Evolutionary conservation across 768 basidiomycete species (phyloP), one percentile per base, ranked within the genome.

Genomic region (Melanogaster broomeanus): DNA sequence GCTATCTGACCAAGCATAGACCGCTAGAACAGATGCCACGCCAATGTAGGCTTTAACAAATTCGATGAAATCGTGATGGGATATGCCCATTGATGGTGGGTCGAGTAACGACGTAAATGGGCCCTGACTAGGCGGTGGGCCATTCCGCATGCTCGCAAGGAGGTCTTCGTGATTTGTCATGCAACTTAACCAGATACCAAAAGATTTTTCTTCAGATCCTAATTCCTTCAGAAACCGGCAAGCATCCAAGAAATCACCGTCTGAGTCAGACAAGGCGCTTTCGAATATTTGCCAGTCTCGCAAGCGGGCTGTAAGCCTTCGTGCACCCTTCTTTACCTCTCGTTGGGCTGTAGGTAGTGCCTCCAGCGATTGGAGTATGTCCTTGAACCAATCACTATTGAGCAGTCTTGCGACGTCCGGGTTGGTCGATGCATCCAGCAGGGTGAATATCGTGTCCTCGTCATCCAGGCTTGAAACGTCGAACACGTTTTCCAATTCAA

Each of bases 1-100:
- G 63, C 87, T 88, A 59, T 91, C 90, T 12, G 89, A 81, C 86
- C 88, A 93, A 3, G 87, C 85, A 61, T 85, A 85, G 30, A 87
- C 85, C 2, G 83, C 83, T 13, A 92, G 68, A 13, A 89, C 81
- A 45, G 77, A 75, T 3, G 83, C 76, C 8, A 90, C 76, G 2
- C 90, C 90, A 42, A 90, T 69, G 54, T 80, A 83, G 0, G 85
- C 85, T 51, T 85, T 77, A 10, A 87, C 72, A 53, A 88, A 85
- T 1, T 75, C 69, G 16, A 89, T 65, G 55, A 90, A 87, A 41
- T 84, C 82, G 24, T 75, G 75, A 61, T 84, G 81, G 3, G 78
- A 70, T 35, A 68, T 61, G 2, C 57, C 21, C 12, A 50, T 35
- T 21, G 38, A 42, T 56, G 54, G 72, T 49, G 43, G 57, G 57